Evolutionary conservation across 306 rosid species (phyloP), one percentile per base, ranked within the genome.

Genomic region (Spatholobus suberectus): DNA sequence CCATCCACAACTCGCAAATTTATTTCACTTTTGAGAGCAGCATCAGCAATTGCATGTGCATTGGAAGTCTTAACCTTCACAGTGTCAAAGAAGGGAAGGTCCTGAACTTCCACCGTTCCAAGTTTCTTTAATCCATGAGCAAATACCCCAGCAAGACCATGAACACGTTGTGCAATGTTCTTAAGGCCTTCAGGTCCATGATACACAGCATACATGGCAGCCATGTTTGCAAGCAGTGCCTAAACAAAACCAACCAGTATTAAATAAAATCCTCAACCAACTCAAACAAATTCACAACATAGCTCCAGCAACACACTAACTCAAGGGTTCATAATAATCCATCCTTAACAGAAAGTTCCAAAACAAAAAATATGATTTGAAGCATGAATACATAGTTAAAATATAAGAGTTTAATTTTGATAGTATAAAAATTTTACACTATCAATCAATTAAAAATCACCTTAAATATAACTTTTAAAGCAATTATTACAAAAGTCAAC

Each of bases 211-310:
- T 81, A 96, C 99, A 96, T 92, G 72, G 99, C 98, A 85, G 99
- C 95, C 99, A 96, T 96, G 90, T 96, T 96, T 78, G 99, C 99
- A 83, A 96, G 98, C 70, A 96, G 85, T 15, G 99, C 99, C 99
- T 96, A 75, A 17, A 79, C 13, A 86, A 24, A 80, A 86, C 75
- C 35, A 82, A 32, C 20, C 27, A 27, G 46, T 75, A 79, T 32
- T 17, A 49, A 83, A 83, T 65, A 63, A 81, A 73, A 75, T 75
- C 77, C 77, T 55, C 75, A 75, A 71, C 82, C 66, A 77, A 76
- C 49, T 54, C 73, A 84, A 20, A 35, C 75, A 44, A 58, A 15
- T 72, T 13, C 34, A 26, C 9, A 55, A 29, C 73, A 80, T 26
- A 27, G 70, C 69, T 62, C 40, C 32, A 67, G 46, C 49, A 68